A percentile compares a stretch with the other conserved stretches of the same genome.
These are phyloP conservation scores for Stentor coeruleus DNA, from an alignment of 73 alveolate species.

Conservation along the genomic window DNA sequence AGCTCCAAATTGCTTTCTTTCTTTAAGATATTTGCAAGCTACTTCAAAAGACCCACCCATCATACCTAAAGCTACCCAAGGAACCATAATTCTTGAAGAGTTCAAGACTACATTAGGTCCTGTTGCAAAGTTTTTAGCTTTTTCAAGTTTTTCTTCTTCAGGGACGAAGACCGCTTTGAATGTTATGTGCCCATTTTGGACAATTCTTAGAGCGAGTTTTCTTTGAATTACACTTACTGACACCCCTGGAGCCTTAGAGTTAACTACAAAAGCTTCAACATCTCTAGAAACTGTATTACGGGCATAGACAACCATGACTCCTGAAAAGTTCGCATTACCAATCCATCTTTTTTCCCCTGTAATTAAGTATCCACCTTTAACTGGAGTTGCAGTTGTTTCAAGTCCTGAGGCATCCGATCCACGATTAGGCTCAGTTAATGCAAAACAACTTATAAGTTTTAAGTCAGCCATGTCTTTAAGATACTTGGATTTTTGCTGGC, in stretches of 20 bases:
- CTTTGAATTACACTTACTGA: conserved; percentile 33
- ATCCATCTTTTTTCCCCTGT: conserved; percentile 64
- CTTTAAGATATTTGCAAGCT: conserved; percentile 30
- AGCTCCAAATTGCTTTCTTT: conserved; percentile 40
- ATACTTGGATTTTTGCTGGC: conserved; percentile 45
- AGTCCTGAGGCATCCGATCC: conserved; percentile 63
- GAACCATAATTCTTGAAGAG: conserved; percentile 36
- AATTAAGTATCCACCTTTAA: conserved; percentile 56
- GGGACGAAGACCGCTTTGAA: conserved; percentile 56
- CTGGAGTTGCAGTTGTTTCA: conserved; percentile 49
- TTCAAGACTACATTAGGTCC: conserved; percentile 43
- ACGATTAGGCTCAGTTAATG: conserved; percentile 58
- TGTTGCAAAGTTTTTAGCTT: conserved; percentile 46
- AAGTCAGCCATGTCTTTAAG: conserved; percentile 34
- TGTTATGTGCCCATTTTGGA: conserved; percentile 44
- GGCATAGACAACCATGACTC: conserved; percentile 61
- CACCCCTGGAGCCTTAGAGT: conserved; percentile 42
- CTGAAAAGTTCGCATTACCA: conserved; percentile 49
- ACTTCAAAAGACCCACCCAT: conserved; percentile 63
- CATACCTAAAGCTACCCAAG: conserved; percentile 44
- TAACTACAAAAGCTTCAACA: conserved; percentile 49
- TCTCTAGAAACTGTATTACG: conserved; percentile 35
- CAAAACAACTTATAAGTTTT: conserved; percentile 35
- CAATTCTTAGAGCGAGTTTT: conserved; percentile 41
- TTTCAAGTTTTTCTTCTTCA: conserved; percentile 33